These are phyloP conservation scores for Trifolium repens DNA, from an alignment of 306 rosid genomes.

Conservation along the genomic window DNA sequence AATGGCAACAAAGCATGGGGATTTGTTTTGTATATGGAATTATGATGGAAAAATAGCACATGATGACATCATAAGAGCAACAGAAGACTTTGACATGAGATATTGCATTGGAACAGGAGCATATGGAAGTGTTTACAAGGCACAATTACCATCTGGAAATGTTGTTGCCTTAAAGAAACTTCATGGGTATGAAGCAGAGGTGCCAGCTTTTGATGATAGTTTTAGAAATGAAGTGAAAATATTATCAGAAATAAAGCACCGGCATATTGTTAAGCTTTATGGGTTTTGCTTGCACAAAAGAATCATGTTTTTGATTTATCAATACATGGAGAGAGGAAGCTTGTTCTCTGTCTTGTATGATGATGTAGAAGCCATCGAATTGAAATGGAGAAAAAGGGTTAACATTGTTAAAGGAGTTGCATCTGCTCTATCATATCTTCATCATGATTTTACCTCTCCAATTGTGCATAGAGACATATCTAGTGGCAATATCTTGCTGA, in stretches of 20 bases:
- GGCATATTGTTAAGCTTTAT: slow-evolving; percentile 25
- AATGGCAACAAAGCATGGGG: background rate
- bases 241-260: slow-evolving; percentile 36
- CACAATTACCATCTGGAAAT: slow-evolving; percentile 7
- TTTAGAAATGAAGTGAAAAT: slow-evolving; percentile 34
- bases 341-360: slow-evolving; percentile 27
- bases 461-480: slow-evolving; percentile 37
- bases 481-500: slow-evolving; percentile 5
- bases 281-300: slow-evolving; percentile 34
- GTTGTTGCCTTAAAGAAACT: slow-evolving; percentile 37
- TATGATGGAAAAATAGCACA: slow-evolving; percentile 12
- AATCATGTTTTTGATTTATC: slow-evolving; percentile 35
- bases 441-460: slow-evolving; percentile 21
- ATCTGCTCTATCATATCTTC: slow-evolving; percentile 36
- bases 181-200: slow-evolving; percentile 21
- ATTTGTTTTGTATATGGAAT: slow-evolving; percentile 26
- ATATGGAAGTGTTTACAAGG: slow-evolving; percentile 33
- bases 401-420: slow-evolving; percentile 35
- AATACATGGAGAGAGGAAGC: slow-evolving; percentile 36
- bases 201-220: background rate
- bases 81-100: slow-evolving; percentile 8
- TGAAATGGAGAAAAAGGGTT: slow-evolving; percentile 35
- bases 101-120: slow-evolving; percentile 38
- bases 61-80: slow-evolving; percentile 18
- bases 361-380: background rate